phyloP scores from a whole-genome alignment of 345 rosid genomes.

The Physaria fendleri region DNA sequence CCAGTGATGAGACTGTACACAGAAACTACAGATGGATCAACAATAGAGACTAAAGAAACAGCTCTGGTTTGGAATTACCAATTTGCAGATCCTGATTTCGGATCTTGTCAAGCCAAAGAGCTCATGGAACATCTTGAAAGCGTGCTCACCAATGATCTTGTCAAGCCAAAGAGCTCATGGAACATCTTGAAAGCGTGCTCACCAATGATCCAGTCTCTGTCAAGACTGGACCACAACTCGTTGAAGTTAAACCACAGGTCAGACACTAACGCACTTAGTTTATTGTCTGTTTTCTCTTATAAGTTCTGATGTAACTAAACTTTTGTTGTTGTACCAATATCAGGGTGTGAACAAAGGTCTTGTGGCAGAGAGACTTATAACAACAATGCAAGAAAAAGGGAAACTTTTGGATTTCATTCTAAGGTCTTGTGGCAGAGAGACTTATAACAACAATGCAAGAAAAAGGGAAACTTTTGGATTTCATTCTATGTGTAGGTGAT shows the following conservation, averaged over 20 bases:
- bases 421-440: constrained; percentile 59
- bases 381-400: constrained; percentile 54
- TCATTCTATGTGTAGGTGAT: constrained; percentile 88
- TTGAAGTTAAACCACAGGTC: constrained; percentile 99
- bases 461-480: constrained; percentile 65
- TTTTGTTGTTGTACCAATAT: not conserved
- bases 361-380: constrained; percentile 60
- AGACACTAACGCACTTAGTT: constrained; percentile 5
- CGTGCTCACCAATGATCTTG: constrained; percentile 84
- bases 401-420: constrained; percentile 76
- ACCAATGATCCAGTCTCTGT: constrained; percentile 87
- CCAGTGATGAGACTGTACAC: constrained; percentile 90
- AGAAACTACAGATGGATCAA: constrained; percentile 92
- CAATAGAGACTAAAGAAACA: constrained; percentile 85
- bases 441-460: constrained; percentile 55
- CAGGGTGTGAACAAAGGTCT: constrained; percentile 95
- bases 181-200: constrained; percentile 92
- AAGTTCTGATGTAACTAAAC: not conserved
- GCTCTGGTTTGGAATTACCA: constrained; percentile 82
- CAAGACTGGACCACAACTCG: constrained; percentile 74
- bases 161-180: constrained; percentile 95
- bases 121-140: constrained; percentile 92
- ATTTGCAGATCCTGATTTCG: constrained; percentile 91
- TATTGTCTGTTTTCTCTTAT: not conserved
- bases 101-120: constrained; percentile 96